Evolutionary conservation across 305 asterid genomes (phyloP).

Genomic region (Solanum hybrid): DNA sequence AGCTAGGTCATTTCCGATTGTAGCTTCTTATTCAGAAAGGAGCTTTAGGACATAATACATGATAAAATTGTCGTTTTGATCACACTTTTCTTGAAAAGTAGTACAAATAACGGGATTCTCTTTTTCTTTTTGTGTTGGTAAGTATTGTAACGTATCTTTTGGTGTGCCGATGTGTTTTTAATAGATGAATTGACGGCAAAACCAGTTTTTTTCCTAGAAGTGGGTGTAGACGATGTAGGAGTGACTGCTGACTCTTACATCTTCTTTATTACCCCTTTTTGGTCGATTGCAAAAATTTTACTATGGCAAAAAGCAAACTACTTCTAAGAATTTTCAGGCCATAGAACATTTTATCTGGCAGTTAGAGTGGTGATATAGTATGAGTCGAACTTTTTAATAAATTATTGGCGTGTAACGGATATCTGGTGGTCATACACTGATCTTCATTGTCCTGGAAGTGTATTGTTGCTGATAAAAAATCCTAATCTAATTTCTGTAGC

Average conservation of each 20-base stretch:
- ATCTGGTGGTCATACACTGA: not conserved
- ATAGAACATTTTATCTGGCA: not conserved
- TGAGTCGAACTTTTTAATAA: not conserved
- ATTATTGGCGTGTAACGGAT: not conserved
- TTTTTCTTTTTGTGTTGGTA: not conserved
- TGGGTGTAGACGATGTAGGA: not conserved
- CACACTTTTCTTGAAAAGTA: not conserved
- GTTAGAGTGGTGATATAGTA: not conserved
- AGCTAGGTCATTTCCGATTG: not conserved
- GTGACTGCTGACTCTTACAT: not conserved
- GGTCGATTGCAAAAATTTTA: not conserved
- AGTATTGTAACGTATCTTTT: not conserved
- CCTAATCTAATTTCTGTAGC: not conserved
- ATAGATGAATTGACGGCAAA: not conserved
- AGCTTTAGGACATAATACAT: not conserved
- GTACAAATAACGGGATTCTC: not conserved
- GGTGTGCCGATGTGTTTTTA: not conserved
- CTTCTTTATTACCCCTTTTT: not conserved
- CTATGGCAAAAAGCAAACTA: not conserved
- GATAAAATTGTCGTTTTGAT: not conserved
- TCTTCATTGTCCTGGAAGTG: not conserved
- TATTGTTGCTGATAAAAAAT: not conserved
- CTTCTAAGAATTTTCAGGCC: not conserved
- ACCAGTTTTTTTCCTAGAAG: not conserved
- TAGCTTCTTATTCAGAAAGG: slow-evolving; percentile 2